These are phyloP conservation scores for Lodderomyces margitis DNA, from an alignment of 1,139 yeast genomes.

Conservation along the genomic window DNA sequence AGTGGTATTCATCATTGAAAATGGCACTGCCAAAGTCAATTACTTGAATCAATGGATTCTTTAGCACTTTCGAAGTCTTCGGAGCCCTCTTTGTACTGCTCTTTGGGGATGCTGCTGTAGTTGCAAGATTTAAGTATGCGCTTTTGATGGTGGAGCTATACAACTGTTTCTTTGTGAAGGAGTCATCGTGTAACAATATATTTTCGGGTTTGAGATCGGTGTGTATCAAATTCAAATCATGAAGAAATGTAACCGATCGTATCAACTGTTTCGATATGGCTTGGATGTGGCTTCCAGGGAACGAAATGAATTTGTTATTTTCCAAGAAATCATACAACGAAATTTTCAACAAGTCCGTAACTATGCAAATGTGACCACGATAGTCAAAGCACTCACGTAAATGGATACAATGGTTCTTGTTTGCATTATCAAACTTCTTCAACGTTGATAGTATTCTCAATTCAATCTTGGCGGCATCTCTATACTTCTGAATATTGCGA, in stretches of 20 bases:
- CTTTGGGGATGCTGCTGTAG: slow-evolving; percentile 3
- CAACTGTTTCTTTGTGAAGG: slow-evolving; percentile 35
- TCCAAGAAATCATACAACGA: slow-evolving; percentile 89
- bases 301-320: slow-evolving; percentile 65
- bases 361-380: slow-evolving; percentile 90
- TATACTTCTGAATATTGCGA: slow-evolving; percentile 70
- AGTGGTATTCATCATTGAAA: slow-evolving; percentile 91
- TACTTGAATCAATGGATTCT: slow-evolving; percentile 78
- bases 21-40: slow-evolving; percentile 97
- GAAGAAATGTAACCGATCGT: slow-evolving; percentile 83
- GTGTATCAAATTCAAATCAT: slow-evolving; percentile 85
- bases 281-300: slow-evolving; percentile 86
- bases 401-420: slow-evolving; percentile 70
- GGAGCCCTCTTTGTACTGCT: slow-evolving; percentile 26
- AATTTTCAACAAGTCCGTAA: slow-evolving; percentile 82
- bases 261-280: slow-evolving; percentile 84
- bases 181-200: slow-evolving; percentile 68
- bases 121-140: slow-evolving; percentile 27
- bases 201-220: slow-evolving; percentile 97
- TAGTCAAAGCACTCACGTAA: slow-evolving; percentile 88
- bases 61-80: slow-evolving; percentile 51
- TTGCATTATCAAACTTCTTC: slow-evolving; percentile 70
- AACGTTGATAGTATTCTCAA: slow-evolving; percentile 75
- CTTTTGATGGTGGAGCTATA: slow-evolving; percentile 35
- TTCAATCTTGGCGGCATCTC: slow-evolving; percentile 87